Conservation (phyloP, 208 protist species). For the Wallacemonas sp. region DNA sequence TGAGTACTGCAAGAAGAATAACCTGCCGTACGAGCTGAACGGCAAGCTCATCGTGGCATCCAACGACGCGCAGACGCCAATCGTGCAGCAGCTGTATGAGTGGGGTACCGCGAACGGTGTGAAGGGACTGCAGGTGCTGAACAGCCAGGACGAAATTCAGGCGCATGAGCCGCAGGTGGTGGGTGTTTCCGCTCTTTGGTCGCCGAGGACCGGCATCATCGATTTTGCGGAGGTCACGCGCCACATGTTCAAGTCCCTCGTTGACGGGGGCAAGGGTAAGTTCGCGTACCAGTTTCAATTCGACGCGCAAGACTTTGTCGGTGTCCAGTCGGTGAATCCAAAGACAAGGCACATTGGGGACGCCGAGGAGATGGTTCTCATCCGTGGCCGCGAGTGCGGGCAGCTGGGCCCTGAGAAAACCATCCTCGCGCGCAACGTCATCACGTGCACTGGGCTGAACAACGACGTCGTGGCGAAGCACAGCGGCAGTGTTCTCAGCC, state of each 20-base stretch:
- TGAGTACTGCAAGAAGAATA: slow-evolving; percentile 84
- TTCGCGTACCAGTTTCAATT: slow-evolving; percentile 67
- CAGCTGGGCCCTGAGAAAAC: slow-evolving; percentile 74
- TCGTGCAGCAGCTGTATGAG: slow-evolving; percentile 72
- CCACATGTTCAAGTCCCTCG: slow-evolving; percentile 66
- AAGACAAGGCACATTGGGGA: slow-evolving; percentile 10
- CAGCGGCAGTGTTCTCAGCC: slow-evolving; percentile 42
- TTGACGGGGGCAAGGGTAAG: slow-evolving; percentile 21
- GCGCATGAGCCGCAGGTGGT: slow-evolving; percentile 68
- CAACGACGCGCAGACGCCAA: slow-evolving; percentile 41
- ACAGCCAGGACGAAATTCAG: slow-evolving; percentile 62
- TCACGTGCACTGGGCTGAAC: slow-evolving; percentile 85
- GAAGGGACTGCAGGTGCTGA: slow-evolving; percentile 62
- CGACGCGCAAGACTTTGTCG: slow-evolving; percentile 75
- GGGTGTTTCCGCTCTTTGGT: slow-evolving; percentile 78
- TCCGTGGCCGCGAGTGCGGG: slow-evolving; percentile 68
- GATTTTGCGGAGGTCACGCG: slow-evolving; percentile 81
- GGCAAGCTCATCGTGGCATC: slow-evolving; percentile 91
- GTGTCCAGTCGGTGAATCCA: slow-evolving; percentile 28
- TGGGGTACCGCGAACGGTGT: slow-evolving; percentile 86
- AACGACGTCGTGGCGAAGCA: slow-evolving; percentile 66
- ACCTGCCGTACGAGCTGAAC: slow-evolving; percentile 72
- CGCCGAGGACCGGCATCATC: slow-evolving; percentile 82
- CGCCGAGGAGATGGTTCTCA: slow-evolving; percentile 64
- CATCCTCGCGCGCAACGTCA: slow-evolving; percentile 63